phyloP scores from a whole-genome alignment of 225 moss, liverwort and hornwort genomes.

The Pseudisothecium myosuroides region DNA sequence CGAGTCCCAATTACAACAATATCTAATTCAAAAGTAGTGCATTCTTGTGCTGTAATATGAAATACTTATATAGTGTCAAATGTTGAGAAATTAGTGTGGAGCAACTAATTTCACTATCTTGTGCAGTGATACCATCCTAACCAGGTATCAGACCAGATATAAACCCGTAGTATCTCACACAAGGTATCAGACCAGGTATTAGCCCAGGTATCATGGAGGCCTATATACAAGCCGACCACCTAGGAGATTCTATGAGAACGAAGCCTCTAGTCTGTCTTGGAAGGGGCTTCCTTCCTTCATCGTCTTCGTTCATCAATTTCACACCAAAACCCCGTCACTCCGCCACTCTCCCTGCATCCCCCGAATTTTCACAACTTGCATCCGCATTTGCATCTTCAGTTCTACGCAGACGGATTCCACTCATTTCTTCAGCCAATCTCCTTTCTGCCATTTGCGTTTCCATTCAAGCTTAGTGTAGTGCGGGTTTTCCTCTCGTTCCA shows the following conservation, averaged over 20 bases:
- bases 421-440: neutral
- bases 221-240: neutral
- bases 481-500: too few relatives aligned
- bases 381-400: neutral
- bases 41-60: too few relatives aligned
- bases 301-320: neutral
- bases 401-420: neutral
- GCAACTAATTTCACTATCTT: too few relatives aligned
- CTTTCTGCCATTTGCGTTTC: neutral
- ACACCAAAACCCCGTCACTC: neutral
- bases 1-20: too few relatives aligned
- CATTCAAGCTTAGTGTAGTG: too few relatives aligned
- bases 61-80: too few relatives aligned
- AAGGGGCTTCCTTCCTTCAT: neutral
- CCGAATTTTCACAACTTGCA: neutral
- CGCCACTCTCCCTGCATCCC: neutral
- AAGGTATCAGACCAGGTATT: neutral
- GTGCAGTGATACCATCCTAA: neutral
- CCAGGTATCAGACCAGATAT: neutral
- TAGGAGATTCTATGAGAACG: neutral
- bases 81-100: too few relatives aligned
- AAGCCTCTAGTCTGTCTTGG: neutral
- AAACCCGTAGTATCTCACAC: accelerated
- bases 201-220: neutral
- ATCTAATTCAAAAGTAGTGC: too few relatives aligned